Evolutionary conservation across 805 yeast species (phyloP), one percentile per base, ranked within the genome.

Genomic region (Tetrapisispora phaffii): DNA sequence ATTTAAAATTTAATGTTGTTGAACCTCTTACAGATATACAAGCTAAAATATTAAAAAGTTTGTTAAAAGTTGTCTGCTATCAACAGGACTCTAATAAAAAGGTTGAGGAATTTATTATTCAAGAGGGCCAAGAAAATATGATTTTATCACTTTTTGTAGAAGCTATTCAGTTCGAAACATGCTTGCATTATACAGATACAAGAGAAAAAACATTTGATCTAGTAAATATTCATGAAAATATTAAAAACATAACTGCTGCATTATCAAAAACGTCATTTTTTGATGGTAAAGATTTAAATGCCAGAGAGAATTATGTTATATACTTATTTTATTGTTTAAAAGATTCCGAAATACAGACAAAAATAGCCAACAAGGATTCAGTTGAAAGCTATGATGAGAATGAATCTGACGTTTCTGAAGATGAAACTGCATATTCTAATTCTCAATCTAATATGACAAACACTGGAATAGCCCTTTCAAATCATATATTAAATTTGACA

Each of bases 171-270:
- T 45, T 31, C 26, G 47, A 44, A 35, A 22, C 13, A n/a, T 20
- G 29, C 7, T 8, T 31, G 8, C 41, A 45, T 10, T 29, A 10
- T 29, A 3, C 34, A 23, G 29, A 32, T 3, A 20, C n/a, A 23
- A 63, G 57, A 2, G 60, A 65, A 34, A 65, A 59, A 43, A 58
- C 62, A 22, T 59, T 66, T 24, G 60, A 60, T 41, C 39, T 65
- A 22, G 50, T 50, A 10, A 44, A 48, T 13, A 38, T 38, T 28
- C 33, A 38, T 26, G 41, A 38, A 15, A 21, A 38, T 16, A 28
- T 38, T 17, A 38, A 38, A 26, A 26, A 10, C 10, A 23, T 38
- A 7, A 26, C 41, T 2, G 6, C 20, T 15, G 19, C 9, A 3
- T 13, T 38, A 21, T 43, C 24, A 33, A 26, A 21, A 15, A 28